Base-by-base conservation (phyloP, 805 yeast genomes). In the Saturnispora halmiae region DNA sequence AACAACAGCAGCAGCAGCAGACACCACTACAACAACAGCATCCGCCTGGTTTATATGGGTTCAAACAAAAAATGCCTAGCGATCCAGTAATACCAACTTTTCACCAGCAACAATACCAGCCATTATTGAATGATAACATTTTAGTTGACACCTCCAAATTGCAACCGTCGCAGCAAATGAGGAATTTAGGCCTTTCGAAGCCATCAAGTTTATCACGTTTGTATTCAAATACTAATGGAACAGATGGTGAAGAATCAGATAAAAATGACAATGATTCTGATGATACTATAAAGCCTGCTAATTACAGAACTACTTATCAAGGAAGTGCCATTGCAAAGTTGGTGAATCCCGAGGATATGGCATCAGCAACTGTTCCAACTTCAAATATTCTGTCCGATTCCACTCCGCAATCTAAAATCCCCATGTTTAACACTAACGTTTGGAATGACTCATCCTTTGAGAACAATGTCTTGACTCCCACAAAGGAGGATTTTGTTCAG, bases 261-360 rank as follows among this genome's bases (percentile, higher is more conserved):
- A 30, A 35, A 25, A 28, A 11, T 25, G n/a, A 29, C 3, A 30
- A 37, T 16, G 41, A 31, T 16, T 38, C 41, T 13, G 35, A 38
- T 19, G 41, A 38, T 14, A 38, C 41, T 5, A 38, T 38, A 2
- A 37, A 37, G 16, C 34, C 40, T 18, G 11, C n/a, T 19, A 19
- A 28, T 22, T 24, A 14, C 33, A 36, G 21, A 9, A 13, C 5
- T 14, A 14, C 9, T 7, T 24, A 7, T 24, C 7, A 24, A 24
- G 10, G 7, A 7, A 24, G 10, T 24, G 7, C 26, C 10, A 24
- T 24, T 24, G 7, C 26, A 7, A 24, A 24, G 10, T 24, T 24
- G 10, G 26, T 24, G 7, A 7, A 24, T 24, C 26, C 26, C 7
- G 26, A 7, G 26, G 26, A 24, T 10, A 24, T 24, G 26, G n/a